Evolutionary conservation across 2,329 filamentous ascomycete species (phyloP).

Genomic region (Aspergillus jensenii): DNA sequence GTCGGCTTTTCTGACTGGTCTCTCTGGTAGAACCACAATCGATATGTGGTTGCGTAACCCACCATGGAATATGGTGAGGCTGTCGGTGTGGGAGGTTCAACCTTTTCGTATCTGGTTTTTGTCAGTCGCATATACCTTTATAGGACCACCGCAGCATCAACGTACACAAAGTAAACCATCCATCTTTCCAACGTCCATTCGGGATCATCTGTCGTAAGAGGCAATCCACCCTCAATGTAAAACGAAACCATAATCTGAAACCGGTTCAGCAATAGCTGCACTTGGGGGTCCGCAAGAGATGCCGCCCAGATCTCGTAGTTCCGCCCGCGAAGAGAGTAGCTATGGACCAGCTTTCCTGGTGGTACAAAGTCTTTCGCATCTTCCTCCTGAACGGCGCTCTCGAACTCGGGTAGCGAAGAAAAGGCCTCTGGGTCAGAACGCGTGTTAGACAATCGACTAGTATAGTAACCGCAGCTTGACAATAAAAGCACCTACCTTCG

Average conservation of each 20-base stretch:
- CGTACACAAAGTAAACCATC: conserved; percentile 85
- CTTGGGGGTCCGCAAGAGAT: conserved; percentile 66
- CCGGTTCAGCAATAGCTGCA: conserved; percentile 72
- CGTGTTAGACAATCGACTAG: conserved; percentile 6
- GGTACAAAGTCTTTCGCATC: conserved; percentile 60
- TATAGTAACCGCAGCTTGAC: not conserved
- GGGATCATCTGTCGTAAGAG: conserved; percentile 68
- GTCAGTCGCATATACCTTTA: conserved; percentile 17
- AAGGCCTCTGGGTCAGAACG: conserved; percentile 61
- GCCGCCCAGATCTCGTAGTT: conserved; percentile 84
- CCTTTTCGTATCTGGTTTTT: conserved; percentile 55
- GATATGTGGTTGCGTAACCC: conserved; percentile 88
- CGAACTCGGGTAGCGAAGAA: conserved; percentile 61
- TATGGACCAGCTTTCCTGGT: conserved; percentile 70
- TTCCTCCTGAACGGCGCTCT: conserved; percentile 53
- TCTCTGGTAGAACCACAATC: conserved; percentile 65
- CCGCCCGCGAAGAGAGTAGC: conserved; percentile 61
- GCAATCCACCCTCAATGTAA: conserved; percentile 90
- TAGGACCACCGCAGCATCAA: not conserved
- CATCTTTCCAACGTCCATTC: conserved; percentile 77
- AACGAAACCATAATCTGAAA: conserved; percentile 81
- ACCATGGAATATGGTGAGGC: conserved; percentile 73
- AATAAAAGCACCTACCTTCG: conserved; percentile 50
- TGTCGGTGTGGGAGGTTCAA: conserved; percentile 42
- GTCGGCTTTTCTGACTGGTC: conserved; percentile 40